Percentiles rank a stretch among this genome's conserved stretches.
Evolutionary conservation across 441 rosid species (phyloP).

Genomic region (Pelargonium citronellum): DNA sequence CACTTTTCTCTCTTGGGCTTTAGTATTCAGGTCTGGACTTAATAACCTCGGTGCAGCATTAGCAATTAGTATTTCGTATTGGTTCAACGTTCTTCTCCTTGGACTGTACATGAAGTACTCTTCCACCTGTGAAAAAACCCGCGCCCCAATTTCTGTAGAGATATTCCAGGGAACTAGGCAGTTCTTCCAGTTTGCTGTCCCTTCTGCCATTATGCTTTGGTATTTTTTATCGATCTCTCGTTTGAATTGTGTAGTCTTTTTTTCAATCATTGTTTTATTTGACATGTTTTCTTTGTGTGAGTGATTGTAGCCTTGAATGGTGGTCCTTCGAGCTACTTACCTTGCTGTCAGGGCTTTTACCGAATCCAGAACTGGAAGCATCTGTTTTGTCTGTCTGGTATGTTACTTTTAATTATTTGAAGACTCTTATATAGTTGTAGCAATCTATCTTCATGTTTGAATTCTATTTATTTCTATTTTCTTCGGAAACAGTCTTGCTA

Average conservation of each 20-base stretch:
- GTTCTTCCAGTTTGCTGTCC: conserved; percentile 64
- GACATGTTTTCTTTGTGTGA: too few species aligned
- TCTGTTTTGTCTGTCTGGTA: conserved; percentile 76
- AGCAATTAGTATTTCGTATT: conserved; percentile 50
- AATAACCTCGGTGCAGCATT: conserved; percentile 57
- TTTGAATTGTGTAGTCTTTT: background rate
- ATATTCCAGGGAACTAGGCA: conserved; percentile 47
- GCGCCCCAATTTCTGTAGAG: conserved; percentile 41
- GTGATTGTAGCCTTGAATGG: conserved; percentile 60
- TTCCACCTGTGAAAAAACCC: conserved; percentile 41
- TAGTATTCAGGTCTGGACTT: conserved; percentile 51
- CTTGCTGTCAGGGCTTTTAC: conserved; percentile 64
- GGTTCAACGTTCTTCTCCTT: conserved; percentile 57
- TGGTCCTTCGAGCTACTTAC: conserved; percentile 68
- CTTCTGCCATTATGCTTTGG: conserved; percentile 88
- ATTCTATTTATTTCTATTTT: background rate
- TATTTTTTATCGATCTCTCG: conserved; percentile 9
- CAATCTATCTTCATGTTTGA: background rate
- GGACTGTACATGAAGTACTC: conserved; percentile 53
- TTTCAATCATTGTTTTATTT: background rate
- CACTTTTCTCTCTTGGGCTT: conserved; percentile 49
- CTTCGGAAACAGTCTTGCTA: conserved; percentile 38
- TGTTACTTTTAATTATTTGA: background rate
- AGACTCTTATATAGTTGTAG: background rate
- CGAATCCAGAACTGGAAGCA: conserved; percentile 75